phyloP scores from a whole-genome alignment of 305 asterid genomes.

The Solanum hybrid region DNA sequence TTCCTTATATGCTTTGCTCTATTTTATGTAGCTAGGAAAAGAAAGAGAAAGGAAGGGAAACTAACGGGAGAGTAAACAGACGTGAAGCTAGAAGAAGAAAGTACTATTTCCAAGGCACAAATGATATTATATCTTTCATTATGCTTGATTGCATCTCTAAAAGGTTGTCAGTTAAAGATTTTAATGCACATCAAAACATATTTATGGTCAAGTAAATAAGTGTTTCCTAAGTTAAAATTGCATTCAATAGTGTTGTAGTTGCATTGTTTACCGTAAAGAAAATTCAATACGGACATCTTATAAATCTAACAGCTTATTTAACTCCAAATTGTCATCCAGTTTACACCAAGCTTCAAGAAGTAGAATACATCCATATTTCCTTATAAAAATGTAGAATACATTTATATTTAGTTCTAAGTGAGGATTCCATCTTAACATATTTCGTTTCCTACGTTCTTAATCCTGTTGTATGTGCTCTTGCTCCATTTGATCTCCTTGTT shows the following conservation, averaged over 20 bases:
- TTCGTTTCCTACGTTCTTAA: not conserved
- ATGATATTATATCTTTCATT: not conserved
- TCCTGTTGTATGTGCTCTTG: not conserved
- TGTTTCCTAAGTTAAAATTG: not conserved
- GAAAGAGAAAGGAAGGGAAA: not conserved
- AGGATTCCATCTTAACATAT: not conserved
- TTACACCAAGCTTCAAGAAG: not conserved
- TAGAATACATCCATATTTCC: not conserved
- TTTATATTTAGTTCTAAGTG: not conserved
- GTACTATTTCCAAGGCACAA: not conserved
- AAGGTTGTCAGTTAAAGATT: not conserved
- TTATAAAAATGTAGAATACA: not conserved
- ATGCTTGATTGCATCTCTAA: not conserved
- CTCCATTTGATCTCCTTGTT: not conserved
- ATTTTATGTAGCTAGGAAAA: not conserved
- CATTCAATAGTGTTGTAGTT: not conserved
- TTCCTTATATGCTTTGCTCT: constrained; percentile 7
- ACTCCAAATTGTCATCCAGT: not conserved
- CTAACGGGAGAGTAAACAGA: not conserved
- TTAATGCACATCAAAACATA: not conserved
- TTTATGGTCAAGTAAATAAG: not conserved
- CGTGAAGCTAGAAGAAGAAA: not conserved
- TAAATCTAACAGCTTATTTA: not conserved
- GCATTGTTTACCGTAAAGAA: not conserved
- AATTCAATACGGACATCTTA: not conserved